Base-by-base conservation (phyloP, 2,329 filamentous ascomycete genomes). In the Podosphaera fusca region DNA sequence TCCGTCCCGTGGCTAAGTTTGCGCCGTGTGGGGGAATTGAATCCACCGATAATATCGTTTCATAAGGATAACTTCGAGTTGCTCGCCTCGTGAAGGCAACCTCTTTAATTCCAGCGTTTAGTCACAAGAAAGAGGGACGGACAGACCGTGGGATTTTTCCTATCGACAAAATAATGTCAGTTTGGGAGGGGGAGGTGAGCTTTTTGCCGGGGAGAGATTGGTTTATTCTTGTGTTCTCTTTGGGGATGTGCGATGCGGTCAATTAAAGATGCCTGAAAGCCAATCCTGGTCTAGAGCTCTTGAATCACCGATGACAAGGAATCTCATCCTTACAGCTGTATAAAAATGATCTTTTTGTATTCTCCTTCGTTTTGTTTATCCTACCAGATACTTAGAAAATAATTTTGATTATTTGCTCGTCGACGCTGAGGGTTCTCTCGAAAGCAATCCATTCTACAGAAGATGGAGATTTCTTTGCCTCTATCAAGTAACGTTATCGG, bases 1-100 rank as follows among this genome's bases (percentile, higher is more conserved):
- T 42, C 2, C 38, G 38, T 7, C 66, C 38, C 38, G 38, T 42
- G 38, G 38, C 38, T 42, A 42, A 3, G 38, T 42, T 14, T 42
- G 38, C 38, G 38, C 38, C 38, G 38, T 42, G 10, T 42, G 38
- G 38, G 5, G 38, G 38, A 42, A 14, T 12, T 12, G n/a, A 42
- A 42, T 42, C 4, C 3, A 14, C 10, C 3, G 38, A 42, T 6
- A 42, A 12, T 12, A 42, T 6, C 38, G 38, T 42, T 42, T 42
- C 38, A 42, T 42, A 42, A 7, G 38, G 38, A 12, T 42, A 14
- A 42, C 38, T 4, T 42, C n/a, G 38, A 12, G 5, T 12, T 6
- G 38, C 5, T 42, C 10, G n/a, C 5, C 3, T 6, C 38, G 10
- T 12, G 38, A 42, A 4, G 38, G 10, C 38, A 42, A 6, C 10